A percentile compares a stretch with the other conserved stretches of the same genome.
These are phyloP conservation scores for Irpex lacteus DNA, from an alignment of 1,284 basidiomycete species.

Conservation along the genomic window DNA sequence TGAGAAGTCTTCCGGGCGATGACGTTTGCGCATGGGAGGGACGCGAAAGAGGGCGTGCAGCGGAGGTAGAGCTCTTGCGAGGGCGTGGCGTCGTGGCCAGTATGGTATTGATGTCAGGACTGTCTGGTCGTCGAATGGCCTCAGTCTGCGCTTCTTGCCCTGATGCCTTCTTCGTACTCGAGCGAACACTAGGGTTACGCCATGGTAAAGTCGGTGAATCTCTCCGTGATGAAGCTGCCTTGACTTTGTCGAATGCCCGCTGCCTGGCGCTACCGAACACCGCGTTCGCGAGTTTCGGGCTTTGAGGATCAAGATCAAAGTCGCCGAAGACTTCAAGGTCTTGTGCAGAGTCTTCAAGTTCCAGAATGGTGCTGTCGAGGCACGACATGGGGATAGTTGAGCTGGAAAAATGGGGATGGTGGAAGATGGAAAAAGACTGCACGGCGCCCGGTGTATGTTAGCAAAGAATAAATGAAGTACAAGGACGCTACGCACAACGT, in stretches of 20 bases:
- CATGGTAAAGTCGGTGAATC: conserved; percentile 16
- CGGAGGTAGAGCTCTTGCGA: conserved; percentile 28
- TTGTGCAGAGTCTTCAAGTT: conserved; percentile 12
- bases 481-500: neutral
- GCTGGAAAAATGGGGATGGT: neutral
- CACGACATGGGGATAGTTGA: conserved; percentile 5
- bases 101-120: conserved; percentile 49
- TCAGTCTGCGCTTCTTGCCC: neutral
- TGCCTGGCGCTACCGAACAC: conserved; percentile 16
- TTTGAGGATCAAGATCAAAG: conserved; percentile 4
- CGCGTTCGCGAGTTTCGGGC: conserved; percentile 3
- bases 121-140: conserved; percentile 23
- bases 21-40: neutral
- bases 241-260: conserved; percentile 7
- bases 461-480: neutral
- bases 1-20: neutral
- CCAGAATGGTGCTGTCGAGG: conserved; percentile 10
- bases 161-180: neutral
- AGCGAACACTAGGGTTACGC: conserved; percentile 1
- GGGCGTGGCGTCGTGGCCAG: conserved; percentile 46
- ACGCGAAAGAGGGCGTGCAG: conserved; percentile 14
- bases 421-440: neutral
- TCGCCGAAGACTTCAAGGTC: conserved; percentile 15
- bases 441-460: neutral
- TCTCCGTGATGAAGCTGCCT: conserved; percentile 6